These are phyloP conservation scores for Heliocybe sulcata DNA, from an alignment of 1,284 basidiomycete genomes.

Conservation along the genomic window DNA sequence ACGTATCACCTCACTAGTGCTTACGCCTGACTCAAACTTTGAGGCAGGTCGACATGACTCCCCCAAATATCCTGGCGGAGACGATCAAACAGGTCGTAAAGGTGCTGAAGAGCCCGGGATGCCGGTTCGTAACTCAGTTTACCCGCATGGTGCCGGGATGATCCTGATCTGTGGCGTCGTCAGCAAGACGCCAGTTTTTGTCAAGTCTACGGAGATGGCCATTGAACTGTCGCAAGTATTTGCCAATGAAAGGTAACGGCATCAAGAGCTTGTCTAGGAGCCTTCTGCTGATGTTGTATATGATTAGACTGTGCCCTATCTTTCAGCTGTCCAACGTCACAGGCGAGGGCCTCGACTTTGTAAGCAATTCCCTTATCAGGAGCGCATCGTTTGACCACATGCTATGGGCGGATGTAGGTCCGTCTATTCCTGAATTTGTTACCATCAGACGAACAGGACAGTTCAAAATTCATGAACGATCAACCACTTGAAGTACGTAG, in stretches of 20 bases:
- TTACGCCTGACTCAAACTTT: slow-evolving; percentile 1
- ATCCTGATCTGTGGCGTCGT: slow-evolving; percentile 4
- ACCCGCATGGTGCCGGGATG: background rate
- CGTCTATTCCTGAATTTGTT: slow-evolving; percentile 83
- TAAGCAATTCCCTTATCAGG: slow-evolving; percentile 23
- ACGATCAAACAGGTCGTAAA: slow-evolving; percentile 88
- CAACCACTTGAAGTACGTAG: slow-evolving; percentile 76
- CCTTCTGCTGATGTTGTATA: background rate
- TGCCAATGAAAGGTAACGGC: slow-evolving; percentile 53
- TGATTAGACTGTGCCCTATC: slow-evolving; percentile 76
- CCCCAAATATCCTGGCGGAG: slow-evolving; percentile 82
- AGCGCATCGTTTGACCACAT: background rate
- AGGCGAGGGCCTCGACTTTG: slow-evolving; percentile 81
- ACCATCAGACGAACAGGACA: slow-evolving; percentile 77
- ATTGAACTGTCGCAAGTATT: slow-evolving; percentile 74
- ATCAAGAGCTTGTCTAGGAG: background rate
- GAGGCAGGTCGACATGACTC: slow-evolving; percentile 96
- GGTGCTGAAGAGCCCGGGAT: slow-evolving; percentile 91
- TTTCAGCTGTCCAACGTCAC: slow-evolving; percentile 96
- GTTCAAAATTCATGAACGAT: slow-evolving; percentile 75
- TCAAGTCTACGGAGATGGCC: slow-evolving; percentile 68
- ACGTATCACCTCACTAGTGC: slow-evolving; percentile 1
- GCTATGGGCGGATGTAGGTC: slow-evolving; percentile 32
- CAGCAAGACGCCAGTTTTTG: slow-evolving; percentile 74
- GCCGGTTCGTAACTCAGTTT: slow-evolving; percentile 52